A percentile compares a stretch with the other conserved stretches of the same genome.
Evolutionary conservation across 1,284 basidiomycete genomes (phyloP).

Genomic region (Ceratobasidium sp.): DNA sequence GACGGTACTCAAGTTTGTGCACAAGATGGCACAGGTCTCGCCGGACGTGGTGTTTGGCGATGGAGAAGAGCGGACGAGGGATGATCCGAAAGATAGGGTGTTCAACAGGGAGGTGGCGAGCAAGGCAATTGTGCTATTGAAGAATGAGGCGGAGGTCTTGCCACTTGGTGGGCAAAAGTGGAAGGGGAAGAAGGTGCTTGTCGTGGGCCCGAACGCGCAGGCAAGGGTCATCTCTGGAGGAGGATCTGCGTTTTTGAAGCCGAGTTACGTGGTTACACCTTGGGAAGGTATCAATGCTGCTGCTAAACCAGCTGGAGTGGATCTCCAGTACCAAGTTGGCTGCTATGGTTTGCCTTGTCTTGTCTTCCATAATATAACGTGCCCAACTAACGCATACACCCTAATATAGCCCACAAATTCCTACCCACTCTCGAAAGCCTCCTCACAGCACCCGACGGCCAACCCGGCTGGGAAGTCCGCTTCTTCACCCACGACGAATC

Average conservation of each 20-base stretch:
- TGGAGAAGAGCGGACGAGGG: slow-evolving; percentile 70
- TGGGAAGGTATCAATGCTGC: slow-evolving; percentile 69
- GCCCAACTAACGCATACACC: slow-evolving; percentile 27
- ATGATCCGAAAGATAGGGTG: slow-evolving; percentile 65
- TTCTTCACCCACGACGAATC: slow-evolving; percentile 70
- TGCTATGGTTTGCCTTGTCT: slow-evolving; percentile 66
- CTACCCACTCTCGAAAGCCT: slow-evolving; percentile 71
- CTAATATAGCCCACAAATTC: slow-evolving; percentile 67
- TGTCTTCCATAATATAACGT: slow-evolving; percentile 6
- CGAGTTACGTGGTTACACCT: slow-evolving; percentile 66
- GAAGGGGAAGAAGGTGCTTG: slow-evolving; percentile 59
- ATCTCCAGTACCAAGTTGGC: slow-evolving; percentile 68
- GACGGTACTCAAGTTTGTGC: slow-evolving; percentile 69
- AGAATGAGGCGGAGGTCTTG: slow-evolving; percentile 69
- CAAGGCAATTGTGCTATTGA: slow-evolving; percentile 77
- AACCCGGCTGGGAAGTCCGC: slow-evolving; percentile 72
- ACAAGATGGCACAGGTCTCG: slow-evolving; percentile 69
- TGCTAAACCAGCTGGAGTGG: slow-evolving; percentile 63
- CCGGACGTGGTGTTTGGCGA: slow-evolving; percentile 76
- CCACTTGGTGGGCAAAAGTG: slow-evolving; percentile 59
- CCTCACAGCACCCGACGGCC: slow-evolving; percentile 64
- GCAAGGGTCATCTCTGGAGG: slow-evolving; percentile 65
- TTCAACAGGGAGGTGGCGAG: slow-evolving; percentile 73
- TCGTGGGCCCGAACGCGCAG: slow-evolving; percentile 65
- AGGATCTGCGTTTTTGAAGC: slow-evolving; percentile 64